Base-by-base conservation (phyloP, 106 monocot genomes). In the Ottelia alismoides region DNA sequence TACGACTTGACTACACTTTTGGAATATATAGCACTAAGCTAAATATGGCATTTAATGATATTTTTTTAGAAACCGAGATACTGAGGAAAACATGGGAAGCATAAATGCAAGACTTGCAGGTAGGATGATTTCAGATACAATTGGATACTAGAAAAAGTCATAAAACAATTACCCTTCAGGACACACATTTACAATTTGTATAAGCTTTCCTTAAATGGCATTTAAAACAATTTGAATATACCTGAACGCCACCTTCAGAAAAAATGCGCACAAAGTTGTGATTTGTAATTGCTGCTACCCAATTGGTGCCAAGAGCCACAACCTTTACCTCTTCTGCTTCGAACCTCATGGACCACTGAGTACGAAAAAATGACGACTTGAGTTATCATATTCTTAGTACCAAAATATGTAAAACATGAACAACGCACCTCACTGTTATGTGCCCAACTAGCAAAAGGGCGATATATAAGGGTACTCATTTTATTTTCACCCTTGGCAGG, bases 381-480 rank as follows among this genome's bases (percentile, higher is more conserved):
- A 43, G 40, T 7, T 43, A 43, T 43, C 6, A 6, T 43, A 7
- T 16, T 45, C 64, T 56, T 16, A 60, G 4, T 31, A 31, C 22
- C 27, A 25, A 31, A 18, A 57, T 10, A 18, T 51, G 25, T 52
- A 35, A 69, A 43, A 46, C 21, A 22, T 43, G 60, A 69, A 57
- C 20, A 25, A 23, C 27, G 20, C 66, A 80, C 98, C 82, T 98
- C 98, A 60, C 90, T 90, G 53, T 98, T 98, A 57, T 81, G 82
- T 43, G 98, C 98, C 98, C 98, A 98, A 65, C 98, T 98, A 65
- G 90, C 65, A 45, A 90, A 98, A 70, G 98, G 98, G 14, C 85
- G 85, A 72, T 98, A 98, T 85, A 98, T 82, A 0, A 98, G 85
- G 75, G 98, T 90, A 55, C 98, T 90, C 70, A 66, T 77, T 54